A percentile compares a stretch with the other conserved stretches of the same genome.
phyloP scores from a whole-genome alignment of 108 stramenopile genomes.

The Cafeteria roenbergensis region DNA sequence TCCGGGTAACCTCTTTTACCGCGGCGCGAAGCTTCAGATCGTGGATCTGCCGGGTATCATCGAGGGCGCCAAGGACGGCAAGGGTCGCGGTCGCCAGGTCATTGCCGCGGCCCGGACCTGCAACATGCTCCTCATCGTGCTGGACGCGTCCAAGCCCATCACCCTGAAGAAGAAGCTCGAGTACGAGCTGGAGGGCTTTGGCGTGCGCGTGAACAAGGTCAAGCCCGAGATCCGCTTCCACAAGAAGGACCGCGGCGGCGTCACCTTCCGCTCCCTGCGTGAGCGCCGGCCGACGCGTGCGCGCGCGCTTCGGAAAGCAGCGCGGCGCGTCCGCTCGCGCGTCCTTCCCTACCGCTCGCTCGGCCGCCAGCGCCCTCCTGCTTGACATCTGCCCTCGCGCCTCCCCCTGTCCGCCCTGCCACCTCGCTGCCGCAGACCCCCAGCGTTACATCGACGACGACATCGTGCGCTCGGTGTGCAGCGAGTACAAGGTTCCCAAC shows the following conservation, averaged over 20 bases:
- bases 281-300: conserved; percentile 33
- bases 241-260: conserved; percentile 82
- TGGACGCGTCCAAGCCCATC: conserved; percentile 79
- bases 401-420: too few relatives aligned
- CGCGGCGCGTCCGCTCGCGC: too few relatives aligned
- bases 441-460: conserved; percentile 44
- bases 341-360: too few relatives aligned
- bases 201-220: conserved; percentile 87
- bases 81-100: conserved; percentile 87
- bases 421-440: conserved; percentile 56
- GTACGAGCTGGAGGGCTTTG: conserved; percentile 81
- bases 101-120: conserved; percentile 85
- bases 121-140: conserved; percentile 83
- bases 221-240: conserved; percentile 76
- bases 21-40: conserved; percentile 90
- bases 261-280: conserved; percentile 70
- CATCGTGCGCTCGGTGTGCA: conserved; percentile 60
- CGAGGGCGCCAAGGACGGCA: conserved; percentile 94
- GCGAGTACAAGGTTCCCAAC: conserved; percentile 83
- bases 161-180: conserved; percentile 96
- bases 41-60: conserved; percentile 96
- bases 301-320: too few relatives aligned
- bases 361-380: too few relatives aligned
- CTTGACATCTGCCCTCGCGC: too few relatives aligned
- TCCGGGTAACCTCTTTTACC: conserved; percentile 91